Percentiles rank a stretch among this genome's conserved stretches.
phyloP scores from a whole-genome alignment of 2,329 filamentous ascomycete genomes.

The Calonectria honghensis region DNA sequence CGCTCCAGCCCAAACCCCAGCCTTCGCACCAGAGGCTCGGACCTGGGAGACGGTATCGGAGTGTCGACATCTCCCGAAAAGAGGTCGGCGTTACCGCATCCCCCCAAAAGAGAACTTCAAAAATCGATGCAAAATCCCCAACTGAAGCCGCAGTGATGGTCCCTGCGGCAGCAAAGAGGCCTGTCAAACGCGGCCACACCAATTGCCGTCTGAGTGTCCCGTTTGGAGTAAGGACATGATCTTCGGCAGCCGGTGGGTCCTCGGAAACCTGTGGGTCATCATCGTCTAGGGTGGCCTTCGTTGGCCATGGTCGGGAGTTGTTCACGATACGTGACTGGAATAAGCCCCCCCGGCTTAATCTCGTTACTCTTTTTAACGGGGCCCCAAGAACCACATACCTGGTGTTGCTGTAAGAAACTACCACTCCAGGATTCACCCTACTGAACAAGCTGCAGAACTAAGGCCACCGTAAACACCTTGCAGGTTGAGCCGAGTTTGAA shows the following conservation, averaged over 20 bases:
- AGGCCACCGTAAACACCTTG: too few relatives aligned
- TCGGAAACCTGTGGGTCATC: not conserved
- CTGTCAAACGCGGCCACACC: slow-evolving; percentile 26
- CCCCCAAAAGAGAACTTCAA: slow-evolving; percentile 3
- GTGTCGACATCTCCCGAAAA: slow-evolving; percentile 5
- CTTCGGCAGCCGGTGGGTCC: slow-evolving; percentile 28
- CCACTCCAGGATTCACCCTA: slow-evolving; percentile 1
- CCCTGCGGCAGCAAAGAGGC: slow-evolving; percentile 17
- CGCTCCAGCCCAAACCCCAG: slow-evolving; percentile 28
- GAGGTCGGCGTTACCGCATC: not conserved
- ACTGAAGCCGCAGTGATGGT: slow-evolving; percentile 7
- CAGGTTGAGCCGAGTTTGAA: not conserved
- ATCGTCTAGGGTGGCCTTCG: not conserved
- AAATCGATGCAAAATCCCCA: not conserved
- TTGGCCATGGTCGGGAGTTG: not conserved
- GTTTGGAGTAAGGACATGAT: slow-evolving; percentile 17
- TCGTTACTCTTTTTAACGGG: slow-evolving; percentile 1
- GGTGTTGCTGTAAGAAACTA: slow-evolving; percentile 34
- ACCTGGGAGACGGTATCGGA: slow-evolving; percentile 24
- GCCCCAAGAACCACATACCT: slow-evolving; percentile 24
- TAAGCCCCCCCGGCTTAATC: not conserved
- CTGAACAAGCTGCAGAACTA: not conserved
- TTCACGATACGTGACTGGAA: slow-evolving; percentile 9
- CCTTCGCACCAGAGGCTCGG: slow-evolving; percentile 27
- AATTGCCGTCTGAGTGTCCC: slow-evolving; percentile 11